Conservation (phyloP, 805 yeast genomes). For the Wickerhamiella spandovensis region DNA sequence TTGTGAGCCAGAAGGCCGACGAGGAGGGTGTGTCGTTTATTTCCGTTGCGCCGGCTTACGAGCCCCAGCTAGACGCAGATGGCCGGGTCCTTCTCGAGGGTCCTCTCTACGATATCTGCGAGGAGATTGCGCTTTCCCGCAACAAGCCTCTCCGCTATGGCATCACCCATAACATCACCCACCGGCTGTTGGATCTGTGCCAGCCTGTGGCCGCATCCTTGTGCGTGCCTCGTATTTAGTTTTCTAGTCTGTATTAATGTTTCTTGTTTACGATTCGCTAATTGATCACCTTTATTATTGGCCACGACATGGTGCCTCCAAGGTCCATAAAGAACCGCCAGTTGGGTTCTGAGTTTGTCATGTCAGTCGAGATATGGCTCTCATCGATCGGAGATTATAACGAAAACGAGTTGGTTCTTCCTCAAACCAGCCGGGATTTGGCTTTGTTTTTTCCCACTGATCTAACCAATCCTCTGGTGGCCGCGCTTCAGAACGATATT, state of each 20-base stretch:
- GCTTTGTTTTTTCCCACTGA: conserved; percentile 21
- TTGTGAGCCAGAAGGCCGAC: conserved; percentile 18
- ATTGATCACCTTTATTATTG: no score
- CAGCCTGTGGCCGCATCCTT: conserved; percentile 9
- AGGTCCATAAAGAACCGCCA: no score
- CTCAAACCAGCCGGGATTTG: conserved; percentile 5
- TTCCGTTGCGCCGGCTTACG: conserved; percentile 18
- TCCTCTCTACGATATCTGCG: conserved; percentile 21
- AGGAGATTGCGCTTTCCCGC: conserved; percentile 24
- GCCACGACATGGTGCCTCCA: not conserved
- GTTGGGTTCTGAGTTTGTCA: not conserved
- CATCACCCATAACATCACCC: conserved; percentile 12
- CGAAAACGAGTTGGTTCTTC: not conserved
- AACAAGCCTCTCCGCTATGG: conserved; percentile 26
- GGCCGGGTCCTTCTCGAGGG: conserved; percentile 20
- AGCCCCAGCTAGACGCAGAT: conserved; percentile 4
- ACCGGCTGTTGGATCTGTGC: conserved; percentile 13
- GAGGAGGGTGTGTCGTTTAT: conserved; percentile 13
- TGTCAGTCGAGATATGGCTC: conserved; percentile 1
- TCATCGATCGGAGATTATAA: not conserved
- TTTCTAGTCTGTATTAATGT: not conserved
- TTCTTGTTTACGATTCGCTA: not conserved
- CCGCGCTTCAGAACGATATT: conserved; percentile 27
- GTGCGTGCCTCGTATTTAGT: conserved; percentile 4
- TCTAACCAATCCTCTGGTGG: conserved; percentile 24